These are phyloP conservation scores for Malus hybrid DNA, from an alignment of 331 rosid species.

Conservation along the genomic window DNA sequence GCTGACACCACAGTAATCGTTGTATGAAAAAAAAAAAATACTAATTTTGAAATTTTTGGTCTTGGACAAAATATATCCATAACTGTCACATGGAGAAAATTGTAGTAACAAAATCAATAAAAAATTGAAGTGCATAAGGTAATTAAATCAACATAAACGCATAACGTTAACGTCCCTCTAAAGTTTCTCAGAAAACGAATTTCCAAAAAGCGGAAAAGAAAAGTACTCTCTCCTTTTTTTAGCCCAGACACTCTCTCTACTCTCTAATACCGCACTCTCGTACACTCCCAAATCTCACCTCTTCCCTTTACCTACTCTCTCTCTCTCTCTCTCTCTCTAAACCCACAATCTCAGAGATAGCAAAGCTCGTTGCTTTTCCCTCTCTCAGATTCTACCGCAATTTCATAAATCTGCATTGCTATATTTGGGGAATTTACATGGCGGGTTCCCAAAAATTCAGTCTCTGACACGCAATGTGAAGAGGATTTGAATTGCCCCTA, in stretches of 20 bases:
- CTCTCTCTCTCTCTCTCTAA: constrained; percentile 5
- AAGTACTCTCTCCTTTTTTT: background rate
- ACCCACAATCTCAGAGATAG: background rate
- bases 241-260: background rate
- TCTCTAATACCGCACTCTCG: background rate
- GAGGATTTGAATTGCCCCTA: constrained; percentile 12
- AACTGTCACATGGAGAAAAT: background rate
- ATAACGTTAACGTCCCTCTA: constrained; percentile 34
- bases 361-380: background rate
- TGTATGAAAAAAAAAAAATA: no score
- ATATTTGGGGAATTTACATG: background rate
- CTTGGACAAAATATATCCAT: background rate
- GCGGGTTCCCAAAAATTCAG: constrained; percentile 19
- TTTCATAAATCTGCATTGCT: constrained; percentile 23
- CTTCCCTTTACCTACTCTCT: constrained; percentile 31
- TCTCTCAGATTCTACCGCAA: background rate
- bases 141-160: constrained; percentile 19
- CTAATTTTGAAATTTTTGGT: background rate
- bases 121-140: constrained; percentile 6
- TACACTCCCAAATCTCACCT: constrained; percentile 17
- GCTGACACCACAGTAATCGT: background rate
- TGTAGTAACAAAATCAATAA: background rate
- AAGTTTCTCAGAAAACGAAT: constrained; percentile 35
- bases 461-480: constrained; percentile 49
- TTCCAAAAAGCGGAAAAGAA: constrained; percentile 13